Percentiles rank a stretch among this genome's conserved stretches.
Evolutionary conservation across 2,329 filamentous ascomycete genomes (phyloP).

Genomic region (Drechslera avenae): DNA sequence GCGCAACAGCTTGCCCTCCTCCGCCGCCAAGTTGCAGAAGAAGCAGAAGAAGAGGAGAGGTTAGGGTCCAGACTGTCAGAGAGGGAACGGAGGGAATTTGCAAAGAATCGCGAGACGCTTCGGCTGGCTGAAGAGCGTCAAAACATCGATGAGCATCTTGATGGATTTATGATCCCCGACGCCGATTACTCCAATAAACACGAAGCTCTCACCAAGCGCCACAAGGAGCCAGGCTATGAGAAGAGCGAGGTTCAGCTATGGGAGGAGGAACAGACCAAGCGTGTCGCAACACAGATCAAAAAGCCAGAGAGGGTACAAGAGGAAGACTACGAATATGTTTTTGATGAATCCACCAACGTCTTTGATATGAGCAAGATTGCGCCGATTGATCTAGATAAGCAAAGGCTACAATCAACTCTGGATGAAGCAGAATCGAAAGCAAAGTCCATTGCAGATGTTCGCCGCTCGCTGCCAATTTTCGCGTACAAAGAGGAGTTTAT

Average conservation of each 20-base stretch:
- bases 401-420: slow-evolving; percentile 77
- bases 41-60: slow-evolving; percentile 75
- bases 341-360: slow-evolving; percentile 90
- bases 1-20: slow-evolving; percentile 83
- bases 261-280: slow-evolving; percentile 87
- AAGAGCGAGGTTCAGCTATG: slow-evolving; percentile 95
- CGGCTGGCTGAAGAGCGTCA: slow-evolving; percentile 82
- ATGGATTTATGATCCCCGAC: slow-evolving; percentile 91
- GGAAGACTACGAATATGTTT: slow-evolving; percentile 87
- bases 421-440: slow-evolving; percentile 89
- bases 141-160: slow-evolving; percentile 86
- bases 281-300: slow-evolving; percentile 68
- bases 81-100: slow-evolving; percentile 82
- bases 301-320: slow-evolving; percentile 74
- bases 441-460: slow-evolving; percentile 84
- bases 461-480: slow-evolving; percentile 77
- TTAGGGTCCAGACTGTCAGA: slow-evolving; percentile 73
- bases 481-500: slow-evolving; percentile 84
- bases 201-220: slow-evolving; percentile 85
- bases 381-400: slow-evolving; percentile 78
- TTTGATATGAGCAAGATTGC: slow-evolving; percentile 71
- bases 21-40: slow-evolving; percentile 86
- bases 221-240: slow-evolving; percentile 84
- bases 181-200: slow-evolving; percentile 90
- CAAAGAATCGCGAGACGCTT: slow-evolving; percentile 78